Base-by-base conservation (phyloP, 2,329 filamentous ascomycete species). In the Amphichorda felina region DNA sequence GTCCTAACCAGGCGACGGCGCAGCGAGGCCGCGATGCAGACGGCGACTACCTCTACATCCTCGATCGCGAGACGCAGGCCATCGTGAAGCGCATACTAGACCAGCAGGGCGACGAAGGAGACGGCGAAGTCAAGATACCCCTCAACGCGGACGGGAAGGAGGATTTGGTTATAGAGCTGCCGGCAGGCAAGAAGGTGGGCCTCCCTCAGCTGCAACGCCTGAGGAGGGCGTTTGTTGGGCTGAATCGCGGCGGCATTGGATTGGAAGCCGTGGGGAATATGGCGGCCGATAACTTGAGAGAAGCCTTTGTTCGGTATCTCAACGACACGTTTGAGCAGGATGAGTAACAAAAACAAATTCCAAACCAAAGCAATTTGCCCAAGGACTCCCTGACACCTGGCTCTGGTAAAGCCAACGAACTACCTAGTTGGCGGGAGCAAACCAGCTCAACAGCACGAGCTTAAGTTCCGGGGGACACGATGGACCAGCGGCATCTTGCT, bases 1-100 rank as follows among this genome's bases (percentile, higher is more conserved):
- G 69, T 46, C 82, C 83, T 1, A 88, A 93, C 54, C 71, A 78
- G 50, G 81, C 83, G 4, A 88, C 85, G 0, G 72, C 87, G 19
- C 66, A 72, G 50, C 60, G 72, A 18, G 64, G 70, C 38, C 60
- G 66, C 65, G 68, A 84, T 65, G 66, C 77, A 52, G 48, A 76
- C 60, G 53, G 78, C 51, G 81, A 88, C 50, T 88, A 87, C 53
- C 66, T 93, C 35, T 87, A 91, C 53, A 70, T 85, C 40, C 66
- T 93, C 17, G 85, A 93, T 56, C 75, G 75, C 43, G 77, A 78
- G 51, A 89, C 84, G 7, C 84, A 87, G 45, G 80, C 81, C 36
- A 72, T 93, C 21, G 70, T 91, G 36, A 74, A 75, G 45, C 66
- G 67, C 38, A 76, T 93, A 26, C 57, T 82, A 38, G 74, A 80